Evolutionary conservation across 169 alveolate genomes (phyloP).

Genomic region (Cryptosporidium sp.): DNA sequence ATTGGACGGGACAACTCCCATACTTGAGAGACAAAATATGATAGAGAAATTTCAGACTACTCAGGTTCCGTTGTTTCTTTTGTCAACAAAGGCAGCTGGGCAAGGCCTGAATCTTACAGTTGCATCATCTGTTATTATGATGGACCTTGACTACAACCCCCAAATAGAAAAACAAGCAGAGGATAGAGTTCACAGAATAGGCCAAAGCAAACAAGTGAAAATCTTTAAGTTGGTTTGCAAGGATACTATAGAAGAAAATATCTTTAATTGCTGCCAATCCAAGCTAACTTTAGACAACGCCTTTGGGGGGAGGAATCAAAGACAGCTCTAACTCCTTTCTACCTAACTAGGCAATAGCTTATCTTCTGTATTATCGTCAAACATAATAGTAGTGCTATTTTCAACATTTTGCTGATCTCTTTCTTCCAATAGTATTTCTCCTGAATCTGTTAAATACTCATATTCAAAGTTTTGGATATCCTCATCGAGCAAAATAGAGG

Average conservation of each 20-base stretch:
- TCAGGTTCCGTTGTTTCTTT: constrained; percentile 91
- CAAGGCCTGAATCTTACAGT: constrained; percentile 97
- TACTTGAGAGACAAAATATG: constrained; percentile 91
- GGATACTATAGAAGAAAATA: constrained; percentile 91
- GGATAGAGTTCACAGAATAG: constrained; percentile 93
- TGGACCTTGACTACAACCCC: constrained; percentile 95
- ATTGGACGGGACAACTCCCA: constrained; percentile 96
- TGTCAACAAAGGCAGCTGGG: constrained; percentile 99
- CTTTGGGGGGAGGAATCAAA: constrained; percentile 84
- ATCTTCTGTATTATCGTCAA: constrained; percentile 5
- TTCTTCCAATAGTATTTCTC: not conserved
- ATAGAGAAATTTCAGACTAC: constrained; percentile 85
- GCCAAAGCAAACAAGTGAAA: constrained; percentile 92
- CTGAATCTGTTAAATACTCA: constrained; percentile 32
- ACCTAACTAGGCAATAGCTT: not conserved
- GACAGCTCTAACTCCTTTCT: not conserved
- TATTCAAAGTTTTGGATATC: constrained; percentile 3
- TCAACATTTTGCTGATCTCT: not conserved
- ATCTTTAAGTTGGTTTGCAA: constrained; percentile 90
- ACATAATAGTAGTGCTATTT: not conserved
- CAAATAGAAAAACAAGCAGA: constrained; percentile 95
- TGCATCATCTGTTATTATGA: constrained; percentile 97
- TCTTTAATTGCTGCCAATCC: constrained; percentile 87
- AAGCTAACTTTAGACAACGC: constrained; percentile 86
- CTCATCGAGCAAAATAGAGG: not conserved